Conservation (phyloP, 1,139 yeast species). For the Spathaspora sp. region DNA sequence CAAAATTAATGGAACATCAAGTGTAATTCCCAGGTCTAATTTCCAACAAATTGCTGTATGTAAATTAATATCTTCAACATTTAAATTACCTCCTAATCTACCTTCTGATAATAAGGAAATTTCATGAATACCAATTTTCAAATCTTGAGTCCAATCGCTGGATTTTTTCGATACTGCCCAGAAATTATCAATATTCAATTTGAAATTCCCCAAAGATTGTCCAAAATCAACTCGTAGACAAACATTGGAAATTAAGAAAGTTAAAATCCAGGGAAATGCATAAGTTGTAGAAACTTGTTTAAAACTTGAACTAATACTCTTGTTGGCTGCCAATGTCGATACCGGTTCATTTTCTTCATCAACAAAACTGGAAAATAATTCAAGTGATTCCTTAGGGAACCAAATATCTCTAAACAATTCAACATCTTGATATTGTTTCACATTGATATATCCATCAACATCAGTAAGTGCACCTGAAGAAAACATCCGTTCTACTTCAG, state of each 20-base stretch:
- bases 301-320: slow-evolving; percentile 51
- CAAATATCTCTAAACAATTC: slow-evolving; percentile 84
- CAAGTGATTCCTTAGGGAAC: slow-evolving; percentile 46
- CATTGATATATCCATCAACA: slow-evolving; percentile 64
- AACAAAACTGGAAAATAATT: slow-evolving; percentile 4
- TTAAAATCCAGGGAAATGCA: slow-evolving; percentile 76
- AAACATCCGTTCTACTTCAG: slow-evolving; percentile 35
- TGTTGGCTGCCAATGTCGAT: slow-evolving; percentile 29
- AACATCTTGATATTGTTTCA: slow-evolving; percentile 85
- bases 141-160: slow-evolving; percentile 69
- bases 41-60: slow-evolving; percentile 77
- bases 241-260: slow-evolving; percentile 54
- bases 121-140: slow-evolving; percentile 59
- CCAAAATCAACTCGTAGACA: slow-evolving; percentile 73
- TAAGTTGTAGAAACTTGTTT: slow-evolving; percentile 62
- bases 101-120: slow-evolving; percentile 65
- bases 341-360: background rate
- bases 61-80: slow-evolving; percentile 48
- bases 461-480: slow-evolving; percentile 58
- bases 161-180: slow-evolving; percentile 75
- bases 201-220: slow-evolving; percentile 71
- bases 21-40: slow-evolving; percentile 34
- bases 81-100: slow-evolving; percentile 72
- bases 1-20: slow-evolving; percentile 68
- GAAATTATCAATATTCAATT: slow-evolving; percentile 52